Evolutionary conservation across 192 early-diverging fungal genomes (phyloP), one percentile per base, ranked within the genome.

Genomic region (Oehlia diaphana): DNA sequence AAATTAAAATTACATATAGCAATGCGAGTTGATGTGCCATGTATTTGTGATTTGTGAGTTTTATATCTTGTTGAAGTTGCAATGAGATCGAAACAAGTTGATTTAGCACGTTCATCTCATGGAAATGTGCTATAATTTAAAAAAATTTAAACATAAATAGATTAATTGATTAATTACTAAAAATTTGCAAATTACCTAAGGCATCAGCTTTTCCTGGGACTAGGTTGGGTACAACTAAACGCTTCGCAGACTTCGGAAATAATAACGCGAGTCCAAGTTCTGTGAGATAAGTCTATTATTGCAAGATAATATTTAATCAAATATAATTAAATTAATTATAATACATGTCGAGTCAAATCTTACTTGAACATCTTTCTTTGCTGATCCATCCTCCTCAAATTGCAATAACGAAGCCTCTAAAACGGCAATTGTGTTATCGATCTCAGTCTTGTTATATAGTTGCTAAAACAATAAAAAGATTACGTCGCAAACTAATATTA

Each of bases 21-120:
- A 89, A 68, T 64, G 88, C 88, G 2, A 87, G 53, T 74, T 89
- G 88, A 79, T 89, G 87, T 19, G 88, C 88, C 42, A 89, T 83
- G 63, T 87, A 89, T 53, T 87, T 87, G 72, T 89, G 88, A 47
- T 89, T 89, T 12, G 79, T 74, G 28, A 89, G 74, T 35, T 81
- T 58, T 26, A 89, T 44, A 33, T 89, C 88, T 49, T 86, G 82
- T 61, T 88, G 85, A 14, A 89, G 80, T 67, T 87, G 88, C 16
- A 88, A 66, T 16, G 88, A 82, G 28, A 86, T 86, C 6, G 88
- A 84, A 13, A 84, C 87, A 3, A 88, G 72, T 64, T 89, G 88
- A 74, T 89, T 86, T n/a, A 76, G 82, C 21, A 53, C 37, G 4
- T 80, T 81, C 85, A 86, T 86, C 71, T 84, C 83, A 31, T 78